A percentile compares a stretch with the other conserved stretches of the same genome.
phyloP scores from a whole-genome alignment of 768 basidiomycete species.

The Fistulinella prunicolor region DNA sequence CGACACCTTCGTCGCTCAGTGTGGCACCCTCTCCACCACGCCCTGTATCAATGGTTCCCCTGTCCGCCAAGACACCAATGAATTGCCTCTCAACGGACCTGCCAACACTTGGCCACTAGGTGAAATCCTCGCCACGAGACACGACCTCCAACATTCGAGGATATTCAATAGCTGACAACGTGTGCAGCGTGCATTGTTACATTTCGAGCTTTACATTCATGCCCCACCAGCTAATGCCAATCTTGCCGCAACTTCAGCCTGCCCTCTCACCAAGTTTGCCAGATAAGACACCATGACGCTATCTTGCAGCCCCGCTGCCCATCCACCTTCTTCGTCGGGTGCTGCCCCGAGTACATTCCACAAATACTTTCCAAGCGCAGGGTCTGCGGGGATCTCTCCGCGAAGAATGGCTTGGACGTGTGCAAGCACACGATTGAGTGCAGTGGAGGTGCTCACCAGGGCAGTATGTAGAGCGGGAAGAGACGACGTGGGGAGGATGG shows the following conservation, averaged over 20 bases:
- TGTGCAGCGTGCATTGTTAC: conserved; percentile 1
- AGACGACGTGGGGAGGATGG: conserved; percentile 50
- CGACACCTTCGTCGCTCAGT: conserved; percentile 46
- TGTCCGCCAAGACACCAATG: conserved; percentile 2
- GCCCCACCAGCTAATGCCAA: conserved; percentile 63
- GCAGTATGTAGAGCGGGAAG: conserved; percentile 50
- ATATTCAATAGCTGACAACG: conserved; percentile 84
- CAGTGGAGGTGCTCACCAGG: conserved; percentile 62
- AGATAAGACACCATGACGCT: conserved; percentile 94
- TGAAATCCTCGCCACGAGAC: conserved; percentile 85
- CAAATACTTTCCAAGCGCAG: conserved; percentile 85
- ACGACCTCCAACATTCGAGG: conserved; percentile 92
- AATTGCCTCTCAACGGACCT: conserved; percentile 50
- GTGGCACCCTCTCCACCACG: conserved; percentile 49
- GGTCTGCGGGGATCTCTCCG: conserved; percentile 77
- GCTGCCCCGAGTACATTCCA: conserved; percentile 81
- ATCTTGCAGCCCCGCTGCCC: conserved; percentile 82
- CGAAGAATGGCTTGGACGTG: conserved; percentile 81
- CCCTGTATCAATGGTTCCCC: conserved; percentile 23
- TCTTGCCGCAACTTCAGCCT: conserved; percentile 88
- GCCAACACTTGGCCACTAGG: conserved; percentile 95
- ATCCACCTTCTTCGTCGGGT: conserved; percentile 69
- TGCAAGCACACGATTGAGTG: conserved; percentile 81
- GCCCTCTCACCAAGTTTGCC: conserved; percentile 87
- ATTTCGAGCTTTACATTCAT: conserved; percentile 14